Evolutionary conservation across 164 flowering plant genomes (phyloP).

Genomic region (Magnolia officinalis): DNA sequence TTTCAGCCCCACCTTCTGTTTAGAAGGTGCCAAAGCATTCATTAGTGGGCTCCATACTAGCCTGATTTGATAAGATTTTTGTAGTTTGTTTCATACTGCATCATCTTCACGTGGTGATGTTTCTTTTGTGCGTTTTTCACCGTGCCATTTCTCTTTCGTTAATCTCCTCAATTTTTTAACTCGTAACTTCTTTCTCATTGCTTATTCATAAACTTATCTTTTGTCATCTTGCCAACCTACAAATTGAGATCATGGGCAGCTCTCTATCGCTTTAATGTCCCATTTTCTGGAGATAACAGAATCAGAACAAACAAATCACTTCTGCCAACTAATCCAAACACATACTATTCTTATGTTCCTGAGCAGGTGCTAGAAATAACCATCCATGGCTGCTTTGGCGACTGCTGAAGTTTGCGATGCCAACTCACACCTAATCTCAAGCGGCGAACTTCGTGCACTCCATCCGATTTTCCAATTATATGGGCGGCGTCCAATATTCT

Average conservation of each 20-base stretch:
- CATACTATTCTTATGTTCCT: not conserved
- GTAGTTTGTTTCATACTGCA: not conserved
- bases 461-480: constrained; percentile 52
- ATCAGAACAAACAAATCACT: not conserved
- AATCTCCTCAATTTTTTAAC: not conserved
- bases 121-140: not conserved
- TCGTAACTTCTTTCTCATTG: not conserved
- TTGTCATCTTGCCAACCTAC: not conserved
- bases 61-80: not conserved
- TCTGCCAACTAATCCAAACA: not conserved
- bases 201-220: not conserved
- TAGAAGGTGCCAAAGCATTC: not conserved
- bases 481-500: constrained; percentile 52
- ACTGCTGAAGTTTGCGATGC: constrained; percentile 68
- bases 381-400: constrained; percentile 42
- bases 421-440: constrained; percentile 43
- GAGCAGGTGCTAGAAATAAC: constrained; percentile 7
- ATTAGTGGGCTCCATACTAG: too few species aligned
- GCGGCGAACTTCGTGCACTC: constrained; percentile 58
- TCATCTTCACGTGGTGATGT: not conserved
- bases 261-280: not conserved
- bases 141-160: not conserved
- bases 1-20: not conserved
- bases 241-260: not conserved
- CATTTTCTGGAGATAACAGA: not conserved